A percentile compares a stretch with the other conserved stretches of the same genome.
Evolutionary conservation across 371 early-diverging fungal species (phyloP).

Genomic region (Umbelopsis sp.): DNA sequence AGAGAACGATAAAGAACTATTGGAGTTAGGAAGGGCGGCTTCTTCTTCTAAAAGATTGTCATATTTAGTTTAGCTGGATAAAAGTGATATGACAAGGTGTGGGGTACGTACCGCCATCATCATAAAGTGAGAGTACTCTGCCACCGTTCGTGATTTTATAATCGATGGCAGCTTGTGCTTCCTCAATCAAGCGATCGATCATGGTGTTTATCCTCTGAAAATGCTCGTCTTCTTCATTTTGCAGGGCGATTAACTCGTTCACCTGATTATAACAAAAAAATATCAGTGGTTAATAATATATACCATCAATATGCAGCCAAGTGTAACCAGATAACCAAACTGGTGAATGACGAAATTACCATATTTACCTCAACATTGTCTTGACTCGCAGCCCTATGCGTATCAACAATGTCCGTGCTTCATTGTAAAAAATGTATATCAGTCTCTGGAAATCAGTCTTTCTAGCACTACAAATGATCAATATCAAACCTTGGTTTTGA

Average conservation of each 20-base stretch:
- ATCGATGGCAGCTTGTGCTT: slow-evolving; percentile 38
- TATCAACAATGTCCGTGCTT: neutral
- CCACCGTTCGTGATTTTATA: slow-evolving; percentile 6
- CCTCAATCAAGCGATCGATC: slow-evolving; percentile 43
- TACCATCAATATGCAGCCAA: neutral
- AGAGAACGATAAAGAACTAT: neutral
- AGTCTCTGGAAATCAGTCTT: neutral
- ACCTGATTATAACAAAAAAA: neutral
- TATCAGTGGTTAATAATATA: neutral
- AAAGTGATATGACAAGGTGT: neutral
- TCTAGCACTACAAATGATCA: neutral
- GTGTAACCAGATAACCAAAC: neutral
- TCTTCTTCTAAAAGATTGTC: neutral
- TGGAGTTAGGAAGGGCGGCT: neutral
- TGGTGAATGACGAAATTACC: slow-evolving; percentile 19
- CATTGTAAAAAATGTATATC: neutral
- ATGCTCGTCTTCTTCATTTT: slow-evolving; percentile 6
- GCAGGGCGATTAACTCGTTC: neutral
- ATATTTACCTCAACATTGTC: slow-evolving; percentile 19
- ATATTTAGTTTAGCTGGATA: neutral
- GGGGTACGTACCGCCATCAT: neutral
- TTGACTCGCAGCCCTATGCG: neutral
- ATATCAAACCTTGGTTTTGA: slow-evolving; percentile 16
- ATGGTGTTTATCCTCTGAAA: slow-evolving; percentile 3
- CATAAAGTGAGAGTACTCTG: neutral